These are phyloP conservation scores for Phytopythium litorale DNA, from an alignment of 352 stramenopile species.

Conservation along the genomic window DNA sequence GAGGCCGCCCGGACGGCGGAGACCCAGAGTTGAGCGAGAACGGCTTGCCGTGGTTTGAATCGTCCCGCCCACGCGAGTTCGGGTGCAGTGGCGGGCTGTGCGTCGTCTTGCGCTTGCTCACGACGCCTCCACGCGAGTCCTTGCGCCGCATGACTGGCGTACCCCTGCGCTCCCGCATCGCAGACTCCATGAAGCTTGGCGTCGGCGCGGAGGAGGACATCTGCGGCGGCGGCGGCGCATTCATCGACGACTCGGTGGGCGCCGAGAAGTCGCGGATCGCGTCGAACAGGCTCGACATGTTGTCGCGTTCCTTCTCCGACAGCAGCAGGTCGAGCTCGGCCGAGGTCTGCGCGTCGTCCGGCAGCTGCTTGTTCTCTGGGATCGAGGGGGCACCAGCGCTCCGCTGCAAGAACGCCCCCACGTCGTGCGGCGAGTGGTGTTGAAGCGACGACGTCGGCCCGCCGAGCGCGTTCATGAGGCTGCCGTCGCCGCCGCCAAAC, in stretches of 20 bases:
- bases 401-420: background rate
- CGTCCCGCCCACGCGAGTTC: slow-evolving; percentile 1
- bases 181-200: slow-evolving; percentile 8
- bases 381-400: background rate
- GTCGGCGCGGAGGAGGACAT: background rate
- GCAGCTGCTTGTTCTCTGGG: slow-evolving; percentile 5
- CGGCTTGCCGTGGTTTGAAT: slow-evolving; percentile 3
- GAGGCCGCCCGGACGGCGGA: slow-evolving; percentile 9
- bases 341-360: slow-evolving; percentile 7
- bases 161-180: slow-evolving; percentile 2
- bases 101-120: slow-evolving; percentile 13
- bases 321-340: slow-evolving; percentile 51
- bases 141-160: slow-evolving; percentile 7
- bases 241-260: slow-evolving; percentile 1
- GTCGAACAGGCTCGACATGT: slow-evolving; percentile 58
- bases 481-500: background rate
- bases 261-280: slow-evolving; percentile 59
- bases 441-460: background rate
- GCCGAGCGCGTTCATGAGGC: slow-evolving; percentile 7
- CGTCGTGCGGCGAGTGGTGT: background rate
- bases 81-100: slow-evolving; percentile 18
- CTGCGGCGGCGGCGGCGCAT: background rate
- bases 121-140: slow-evolving; percentile 1
- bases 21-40: slow-evolving; percentile 30
- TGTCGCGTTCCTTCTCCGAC: slow-evolving; percentile 59